These are phyloP conservation scores for Acacia concinna DNA, from an alignment of 331 rosid species.

Conservation along the genomic window DNA sequence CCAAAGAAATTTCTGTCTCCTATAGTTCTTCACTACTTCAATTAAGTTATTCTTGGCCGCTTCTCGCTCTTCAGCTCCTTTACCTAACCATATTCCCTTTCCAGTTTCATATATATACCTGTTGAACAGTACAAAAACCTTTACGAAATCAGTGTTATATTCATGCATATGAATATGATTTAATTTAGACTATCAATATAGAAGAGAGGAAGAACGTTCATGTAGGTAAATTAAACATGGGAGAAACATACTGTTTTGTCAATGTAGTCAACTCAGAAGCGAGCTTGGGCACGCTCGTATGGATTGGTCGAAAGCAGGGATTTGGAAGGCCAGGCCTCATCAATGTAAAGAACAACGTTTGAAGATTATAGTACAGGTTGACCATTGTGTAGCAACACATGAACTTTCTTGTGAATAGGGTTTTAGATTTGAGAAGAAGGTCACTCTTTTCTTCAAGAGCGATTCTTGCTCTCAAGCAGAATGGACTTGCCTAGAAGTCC, in stretches of 20 bases:
- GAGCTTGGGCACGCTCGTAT: conserved; percentile 55
- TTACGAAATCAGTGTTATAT: too few species aligned
- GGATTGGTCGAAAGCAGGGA: conserved; percentile 58
- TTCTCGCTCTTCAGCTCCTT: too few species aligned
- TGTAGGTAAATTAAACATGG: background rate
- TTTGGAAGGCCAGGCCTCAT: conserved; percentile 58
- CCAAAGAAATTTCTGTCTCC: too few species aligned
- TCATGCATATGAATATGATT: too few species aligned
- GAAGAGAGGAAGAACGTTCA: background rate
- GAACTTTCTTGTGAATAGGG: conserved; percentile 56
- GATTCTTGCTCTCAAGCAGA: conserved; percentile 41
- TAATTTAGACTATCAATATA: background rate
- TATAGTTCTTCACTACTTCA: too few species aligned
- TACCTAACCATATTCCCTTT: too few species aligned
- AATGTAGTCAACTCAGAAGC: conserved; percentile 61
- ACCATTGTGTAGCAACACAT: conserved; percentile 41
- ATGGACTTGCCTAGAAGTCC: conserved; percentile 50
- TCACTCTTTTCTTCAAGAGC: conserved; percentile 66
- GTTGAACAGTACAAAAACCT: too few species aligned
- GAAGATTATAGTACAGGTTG: conserved; percentile 53
- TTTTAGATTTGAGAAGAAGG: conserved; percentile 53
- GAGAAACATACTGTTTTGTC: conserved; percentile 52
- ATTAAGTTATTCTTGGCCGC: too few species aligned
- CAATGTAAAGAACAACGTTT: conserved; percentile 49
- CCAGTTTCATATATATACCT: too few species aligned